These are phyloP conservation scores for Aspergillus campestris DNA, from an alignment of 495 filamentous ascomycete species.

Conservation along the genomic window DNA sequence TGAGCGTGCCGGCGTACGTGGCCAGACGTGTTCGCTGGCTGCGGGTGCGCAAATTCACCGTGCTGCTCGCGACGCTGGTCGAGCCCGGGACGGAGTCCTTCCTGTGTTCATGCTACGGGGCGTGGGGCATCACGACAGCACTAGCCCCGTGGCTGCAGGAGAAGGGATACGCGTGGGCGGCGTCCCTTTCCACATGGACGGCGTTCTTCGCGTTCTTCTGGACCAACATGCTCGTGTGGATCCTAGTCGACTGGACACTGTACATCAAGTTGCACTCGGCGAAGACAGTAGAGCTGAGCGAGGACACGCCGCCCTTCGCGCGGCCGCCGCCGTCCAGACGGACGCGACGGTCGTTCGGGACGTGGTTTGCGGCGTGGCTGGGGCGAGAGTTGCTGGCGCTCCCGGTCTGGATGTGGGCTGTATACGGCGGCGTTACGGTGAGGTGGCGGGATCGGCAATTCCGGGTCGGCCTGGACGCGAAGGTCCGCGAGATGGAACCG, in stretches of 20 bases:
- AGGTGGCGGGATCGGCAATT: conserved; percentile 81
- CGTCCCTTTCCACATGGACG: conserved; percentile 51
- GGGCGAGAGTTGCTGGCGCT: conserved; percentile 75
- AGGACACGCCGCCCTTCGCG: conserved; percentile 65
- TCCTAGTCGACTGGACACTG: conserved; percentile 60
- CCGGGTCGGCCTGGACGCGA: conserved; percentile 75
- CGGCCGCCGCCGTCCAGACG: conserved; percentile 21
- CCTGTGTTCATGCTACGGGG: conserved; percentile 69
- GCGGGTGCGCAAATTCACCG: conserved; percentile 89
- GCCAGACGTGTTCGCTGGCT: conserved; percentile 85
- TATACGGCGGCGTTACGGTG: conserved; percentile 74
- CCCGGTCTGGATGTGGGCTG: conserved; percentile 80
- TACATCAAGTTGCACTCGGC: conserved; percentile 66
- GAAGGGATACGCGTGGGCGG: conserved; percentile 40
- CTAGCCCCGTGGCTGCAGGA: conserved; percentile 50
- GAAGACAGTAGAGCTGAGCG: conserved; percentile 60
- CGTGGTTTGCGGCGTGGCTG: conserved; percentile 79
- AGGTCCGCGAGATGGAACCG: conserved; percentile 47
- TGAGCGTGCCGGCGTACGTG: conserved; percentile 72
- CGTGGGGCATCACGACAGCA: conserved; percentile 64
- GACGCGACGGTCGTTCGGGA: conserved; percentile 46
- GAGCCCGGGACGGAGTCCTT: conserved; percentile 92
- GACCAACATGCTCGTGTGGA: conserved; percentile 61
- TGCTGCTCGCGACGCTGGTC: conserved; percentile 79
- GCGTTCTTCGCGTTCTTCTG: conserved; percentile 60